These are phyloP conservation scores for Paecilomyces fulvus DNA, from an alignment of 2,329 filamentous ascomycete species.

Conservation along the genomic window DNA sequence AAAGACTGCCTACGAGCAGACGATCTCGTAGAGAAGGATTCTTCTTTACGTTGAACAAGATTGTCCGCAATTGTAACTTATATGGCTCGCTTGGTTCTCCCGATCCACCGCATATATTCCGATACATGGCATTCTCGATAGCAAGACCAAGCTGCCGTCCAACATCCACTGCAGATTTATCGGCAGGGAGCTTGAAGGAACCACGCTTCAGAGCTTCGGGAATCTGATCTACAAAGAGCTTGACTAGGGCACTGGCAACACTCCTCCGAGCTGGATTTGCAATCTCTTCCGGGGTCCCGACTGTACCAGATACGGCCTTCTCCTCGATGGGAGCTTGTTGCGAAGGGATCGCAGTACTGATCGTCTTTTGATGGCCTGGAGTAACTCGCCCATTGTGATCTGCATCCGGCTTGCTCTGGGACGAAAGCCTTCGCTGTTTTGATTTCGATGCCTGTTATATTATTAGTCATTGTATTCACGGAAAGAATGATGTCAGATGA, in stretches of 20 bases:
- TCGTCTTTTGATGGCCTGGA: conserved; percentile 23
- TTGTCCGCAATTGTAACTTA: conserved; percentile 59
- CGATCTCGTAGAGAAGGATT: conserved; percentile 71
- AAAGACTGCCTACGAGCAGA: conserved; percentile 63
- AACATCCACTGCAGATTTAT: conserved; percentile 54
- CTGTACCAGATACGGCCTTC: conserved; percentile 22
- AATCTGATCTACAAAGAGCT: conserved; percentile 59
- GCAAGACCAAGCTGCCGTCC: conserved; percentile 65
- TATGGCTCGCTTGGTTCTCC: conserved; percentile 50
- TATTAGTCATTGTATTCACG: conserved; percentile 14
- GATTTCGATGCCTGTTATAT: conserved; percentile 28
- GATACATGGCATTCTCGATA: conserved; percentile 63
- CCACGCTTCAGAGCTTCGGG: conserved; percentile 58
- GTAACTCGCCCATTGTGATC: conserved; percentile 17
- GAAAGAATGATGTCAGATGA: background rate
- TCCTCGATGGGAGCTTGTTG: conserved; percentile 22
- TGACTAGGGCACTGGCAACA: conserved; percentile 61
- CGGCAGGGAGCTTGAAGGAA: conserved; percentile 54
- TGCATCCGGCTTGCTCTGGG: conserved; percentile 13
- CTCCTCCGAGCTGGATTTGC: conserved; percentile 58
- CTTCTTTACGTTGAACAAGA: conserved; percentile 81
- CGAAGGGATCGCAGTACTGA: conserved; percentile 17
- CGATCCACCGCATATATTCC: conserved; percentile 41
- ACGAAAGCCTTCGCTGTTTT: conserved; percentile 34
- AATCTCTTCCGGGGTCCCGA: conserved; percentile 38